Evolutionary conservation across 1,284 basidiomycete species (phyloP).

Genomic region (Microbotryum violaceum): DNA sequence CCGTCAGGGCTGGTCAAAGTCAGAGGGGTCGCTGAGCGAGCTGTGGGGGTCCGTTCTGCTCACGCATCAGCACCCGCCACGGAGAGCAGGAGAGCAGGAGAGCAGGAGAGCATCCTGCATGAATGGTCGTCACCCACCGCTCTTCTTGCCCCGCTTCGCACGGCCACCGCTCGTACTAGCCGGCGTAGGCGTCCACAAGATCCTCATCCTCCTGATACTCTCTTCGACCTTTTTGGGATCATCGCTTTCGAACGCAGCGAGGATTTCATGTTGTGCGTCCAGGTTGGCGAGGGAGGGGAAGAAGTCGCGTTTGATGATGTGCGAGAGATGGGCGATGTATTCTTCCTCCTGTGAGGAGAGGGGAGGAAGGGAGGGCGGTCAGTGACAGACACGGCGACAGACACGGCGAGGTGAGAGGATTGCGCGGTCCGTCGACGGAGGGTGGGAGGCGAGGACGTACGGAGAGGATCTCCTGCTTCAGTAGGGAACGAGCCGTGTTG

Average conservation of each 20-base stretch:
- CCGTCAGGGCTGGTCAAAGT: constrained; percentile 46
- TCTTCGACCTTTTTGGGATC: constrained; percentile 14
- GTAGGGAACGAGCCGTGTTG: background rate
- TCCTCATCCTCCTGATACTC: constrained; percentile 26
- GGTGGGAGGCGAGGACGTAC: background rate
- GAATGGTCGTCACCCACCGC: constrained; percentile 13
- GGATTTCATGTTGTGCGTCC: constrained; percentile 68
- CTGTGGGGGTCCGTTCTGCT: constrained; percentile 37
- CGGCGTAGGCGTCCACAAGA: constrained; percentile 11
- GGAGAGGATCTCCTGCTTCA: constrained; percentile 23
- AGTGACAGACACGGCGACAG: no score
- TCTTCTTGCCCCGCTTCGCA: background rate
- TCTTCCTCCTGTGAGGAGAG: constrained; percentile 61
- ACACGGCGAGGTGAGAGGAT: no score
- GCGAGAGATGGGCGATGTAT: constrained; percentile 83
- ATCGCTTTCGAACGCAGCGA: constrained; percentile 22
- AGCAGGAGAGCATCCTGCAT: no score
- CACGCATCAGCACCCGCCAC: constrained; percentile 29
- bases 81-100: no score
- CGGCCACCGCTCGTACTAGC: background rate
- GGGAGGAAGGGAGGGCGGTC: background rate
- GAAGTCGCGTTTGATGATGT: constrained; percentile 94
- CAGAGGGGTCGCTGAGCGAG: constrained; percentile 17
- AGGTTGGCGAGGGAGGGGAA: constrained; percentile 84
- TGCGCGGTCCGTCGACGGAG: no score